These are phyloP conservation scores for Leucosporidium scottii DNA, from an alignment of 768 basidiomycete genomes.

Conservation along the genomic window DNA sequence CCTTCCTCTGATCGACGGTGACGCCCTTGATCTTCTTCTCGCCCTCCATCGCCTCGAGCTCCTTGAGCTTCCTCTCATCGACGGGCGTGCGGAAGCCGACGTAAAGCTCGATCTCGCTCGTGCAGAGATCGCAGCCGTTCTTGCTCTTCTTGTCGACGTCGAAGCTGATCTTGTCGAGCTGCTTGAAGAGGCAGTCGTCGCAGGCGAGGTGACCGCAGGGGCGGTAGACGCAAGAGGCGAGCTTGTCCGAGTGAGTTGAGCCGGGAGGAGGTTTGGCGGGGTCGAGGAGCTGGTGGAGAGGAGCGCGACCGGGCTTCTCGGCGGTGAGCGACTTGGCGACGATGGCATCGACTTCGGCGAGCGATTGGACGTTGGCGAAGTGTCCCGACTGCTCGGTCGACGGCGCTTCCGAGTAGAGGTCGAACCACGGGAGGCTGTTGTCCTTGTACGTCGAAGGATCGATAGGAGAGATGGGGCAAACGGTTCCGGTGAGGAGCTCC, in stretches of 20 bases:
- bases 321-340: background rate
- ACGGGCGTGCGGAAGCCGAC: background rate
- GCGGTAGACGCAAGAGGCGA: background rate
- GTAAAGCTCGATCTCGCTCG: background rate
- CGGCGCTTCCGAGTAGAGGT: slow-evolving; percentile 2
- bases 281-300: background rate
- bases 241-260: background rate
- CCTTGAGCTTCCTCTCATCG: background rate
- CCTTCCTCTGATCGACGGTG: background rate
- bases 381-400: background rate
- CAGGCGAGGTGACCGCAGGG: background rate
- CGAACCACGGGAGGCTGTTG: slow-evolving; percentile 3
- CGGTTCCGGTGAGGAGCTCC: background rate
- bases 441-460: background rate
- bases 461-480: background rate
- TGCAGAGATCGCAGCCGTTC: background rate
- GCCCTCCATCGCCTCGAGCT: background rate
- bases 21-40: background rate
- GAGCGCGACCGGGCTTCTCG: background rate
- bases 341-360: slow-evolving; percentile 4
- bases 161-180: background rate
- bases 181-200: background rate
- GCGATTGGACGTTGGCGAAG: background rate
- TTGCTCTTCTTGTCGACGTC: background rate
- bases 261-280: background rate